A percentile compares a stretch with the other conserved stretches of the same genome.
Evolutionary conservation across 495 filamentous ascomycete species (phyloP).

Genomic region (Annulohypoxylon maeteangense): DNA sequence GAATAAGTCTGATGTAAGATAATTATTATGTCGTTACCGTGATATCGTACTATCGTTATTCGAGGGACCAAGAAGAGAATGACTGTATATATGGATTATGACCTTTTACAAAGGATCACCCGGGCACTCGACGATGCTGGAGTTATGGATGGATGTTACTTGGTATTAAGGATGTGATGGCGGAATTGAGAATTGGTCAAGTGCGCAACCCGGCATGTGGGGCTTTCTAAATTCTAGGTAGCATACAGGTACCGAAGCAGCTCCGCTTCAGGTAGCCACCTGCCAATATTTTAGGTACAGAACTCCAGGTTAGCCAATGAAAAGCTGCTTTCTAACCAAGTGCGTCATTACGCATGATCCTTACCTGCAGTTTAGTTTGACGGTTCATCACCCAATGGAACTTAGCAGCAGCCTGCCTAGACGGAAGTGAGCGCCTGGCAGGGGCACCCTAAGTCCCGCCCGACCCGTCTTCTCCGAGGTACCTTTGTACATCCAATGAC

Average conservation of each 20-base stretch:
- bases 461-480: slow-evolving; percentile 17
- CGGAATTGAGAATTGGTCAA: slow-evolving; percentile 7
- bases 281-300: neutral
- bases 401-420: neutral
- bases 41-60: neutral
- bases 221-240: neutral
- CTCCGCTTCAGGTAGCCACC: neutral
- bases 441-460: slow-evolving; percentile 9
- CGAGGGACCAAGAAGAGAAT: slow-evolving; percentile 10
- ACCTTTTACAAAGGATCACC: neutral
- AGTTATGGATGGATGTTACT: no score
- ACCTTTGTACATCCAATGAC: neutral
- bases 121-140: slow-evolving; percentile 15
- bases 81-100: neutral
- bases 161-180: neutral
- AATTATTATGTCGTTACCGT: neutral
- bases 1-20: slow-evolving; percentile 13
- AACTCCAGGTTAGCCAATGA: slow-evolving; percentile 13
- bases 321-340: neutral
- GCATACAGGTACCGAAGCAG: neutral
- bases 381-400: slow-evolving; percentile 6
- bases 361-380: slow-evolving; percentile 3
- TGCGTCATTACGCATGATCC: slow-evolving; percentile 32
- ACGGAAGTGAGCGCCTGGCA: neutral
- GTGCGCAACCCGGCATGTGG: slow-evolving; percentile 1